Percentiles rank a stretch among this genome's conserved stretches.
phyloP scores from a whole-genome alignment of 768 basidiomycete genomes.

The Hemileccinum impolitum region DNA sequence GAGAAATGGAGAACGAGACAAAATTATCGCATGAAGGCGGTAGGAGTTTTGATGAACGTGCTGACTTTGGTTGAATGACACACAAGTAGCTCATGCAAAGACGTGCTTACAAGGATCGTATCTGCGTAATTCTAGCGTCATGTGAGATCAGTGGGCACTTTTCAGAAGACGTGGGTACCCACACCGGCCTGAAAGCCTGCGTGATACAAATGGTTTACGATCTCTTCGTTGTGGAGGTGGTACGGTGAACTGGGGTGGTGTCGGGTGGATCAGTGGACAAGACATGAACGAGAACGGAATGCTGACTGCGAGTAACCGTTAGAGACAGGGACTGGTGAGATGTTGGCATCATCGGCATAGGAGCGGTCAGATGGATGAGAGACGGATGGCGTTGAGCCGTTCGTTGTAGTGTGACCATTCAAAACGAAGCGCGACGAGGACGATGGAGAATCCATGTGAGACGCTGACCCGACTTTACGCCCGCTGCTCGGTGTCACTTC shows the following conservation, averaged over 20 bases:
- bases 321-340: slow-evolving; percentile 37
- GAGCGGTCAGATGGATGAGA: slow-evolving; percentile 37
- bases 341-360: slow-evolving; percentile 31
- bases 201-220: slow-evolving; percentile 75
- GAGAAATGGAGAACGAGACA: slow-evolving; percentile 84
- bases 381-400: slow-evolving; percentile 42
- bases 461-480: slow-evolving; percentile 1
- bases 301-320: slow-evolving; percentile 67
- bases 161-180: slow-evolving; percentile 34
- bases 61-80: slow-evolving; percentile 34
- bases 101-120: slow-evolving; percentile 62
- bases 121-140: slow-evolving; percentile 72
- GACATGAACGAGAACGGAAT: not conserved
- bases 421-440: slow-evolving; percentile 36
- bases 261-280: slow-evolving; percentile 9
- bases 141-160: slow-evolving; percentile 12
- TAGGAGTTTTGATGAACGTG: slow-evolving; percentile 74
- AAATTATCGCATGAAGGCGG: slow-evolving; percentile 78
- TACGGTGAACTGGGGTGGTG: slow-evolving; percentile 43
- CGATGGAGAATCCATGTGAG: slow-evolving; percentile 24
- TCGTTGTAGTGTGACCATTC: slow-evolving; percentile 54
- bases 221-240: slow-evolving; percentile 70
- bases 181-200: slow-evolving; percentile 81
- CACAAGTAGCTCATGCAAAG: slow-evolving; percentile 2
- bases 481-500: slow-evolving; percentile 4